phyloP scores from a whole-genome alignment of 2,329 filamentous ascomycete genomes.

The Thielaviopsis musarum region DNA sequence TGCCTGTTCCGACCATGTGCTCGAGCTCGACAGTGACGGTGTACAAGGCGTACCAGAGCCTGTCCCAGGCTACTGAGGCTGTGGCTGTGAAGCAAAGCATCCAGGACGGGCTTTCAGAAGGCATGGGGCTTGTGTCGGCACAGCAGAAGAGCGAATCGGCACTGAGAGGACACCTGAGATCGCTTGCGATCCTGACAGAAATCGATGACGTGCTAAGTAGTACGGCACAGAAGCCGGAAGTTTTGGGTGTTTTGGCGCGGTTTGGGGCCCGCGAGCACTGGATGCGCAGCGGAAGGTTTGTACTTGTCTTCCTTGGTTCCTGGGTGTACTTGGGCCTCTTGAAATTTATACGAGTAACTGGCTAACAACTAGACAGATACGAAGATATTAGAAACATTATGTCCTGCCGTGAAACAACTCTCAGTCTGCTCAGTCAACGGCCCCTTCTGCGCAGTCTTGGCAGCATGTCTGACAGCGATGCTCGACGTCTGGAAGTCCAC shows the following conservation, averaged over 20 bases:
- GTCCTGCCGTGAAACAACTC: constrained; percentile 65
- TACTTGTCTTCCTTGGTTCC: background rate
- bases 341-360: no score
- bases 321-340: background rate
- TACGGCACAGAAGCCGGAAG: constrained; percentile 32
- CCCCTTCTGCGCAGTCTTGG: constrained; percentile 42
- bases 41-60: constrained; percentile 66
- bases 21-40: constrained; percentile 50
- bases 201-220: constrained; percentile 58
- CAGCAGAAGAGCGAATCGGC: constrained; percentile 32
- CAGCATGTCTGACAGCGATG: constrained; percentile 43
- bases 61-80: constrained; percentile 49
- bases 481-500: constrained; percentile 56
- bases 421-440: constrained; percentile 63
- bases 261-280: constrained; percentile 54
- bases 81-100: constrained; percentile 37
- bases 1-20: constrained; percentile 51
- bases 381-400: constrained; percentile 66
- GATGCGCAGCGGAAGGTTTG: constrained; percentile 63
- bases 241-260: constrained; percentile 42
- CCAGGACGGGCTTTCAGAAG: constrained; percentile 43
- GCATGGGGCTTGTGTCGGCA: constrained; percentile 39
- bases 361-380: constrained; percentile 31
- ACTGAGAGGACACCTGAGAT: constrained; percentile 38
- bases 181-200: constrained; percentile 61